phyloP scores from a whole-genome alignment of 2,329 filamentous ascomycete species.

The Aspergillus pseudoterreus region DNA sequence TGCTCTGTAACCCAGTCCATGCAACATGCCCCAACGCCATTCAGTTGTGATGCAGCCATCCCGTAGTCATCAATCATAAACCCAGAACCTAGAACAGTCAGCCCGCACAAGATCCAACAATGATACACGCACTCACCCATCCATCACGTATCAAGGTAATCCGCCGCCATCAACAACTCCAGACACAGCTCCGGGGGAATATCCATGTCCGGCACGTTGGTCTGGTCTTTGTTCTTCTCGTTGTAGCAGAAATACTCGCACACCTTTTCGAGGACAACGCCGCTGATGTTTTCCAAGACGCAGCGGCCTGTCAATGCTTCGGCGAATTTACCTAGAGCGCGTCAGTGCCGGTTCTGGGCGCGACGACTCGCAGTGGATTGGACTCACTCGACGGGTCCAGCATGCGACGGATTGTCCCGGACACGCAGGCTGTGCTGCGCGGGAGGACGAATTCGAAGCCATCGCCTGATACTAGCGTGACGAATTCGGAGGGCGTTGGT shows the following conservation, averaged over 20 bases:
- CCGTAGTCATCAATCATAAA: too few species aligned
- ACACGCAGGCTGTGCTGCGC: slow-evolving; percentile 58
- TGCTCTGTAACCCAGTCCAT: too few species aligned
- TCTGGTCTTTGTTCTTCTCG: slow-evolving; percentile 58
- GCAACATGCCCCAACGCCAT: too few species aligned
- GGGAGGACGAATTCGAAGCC: slow-evolving; percentile 63
- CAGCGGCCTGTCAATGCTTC: slow-evolving; percentile 58
- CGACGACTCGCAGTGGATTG: slow-evolving; percentile 1
- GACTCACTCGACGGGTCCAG: slow-evolving; percentile 59
- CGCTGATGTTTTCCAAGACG: slow-evolving; percentile 59
- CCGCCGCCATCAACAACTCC: slow-evolving; percentile 64
- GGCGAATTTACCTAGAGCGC: slow-evolving; percentile 53
- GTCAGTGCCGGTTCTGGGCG: background rate
- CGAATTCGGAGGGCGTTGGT: slow-evolving; percentile 45
- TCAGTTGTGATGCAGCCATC: too few species aligned
- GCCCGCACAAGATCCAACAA: background rate
- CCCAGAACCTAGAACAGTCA: too few species aligned
- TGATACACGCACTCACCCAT: background rate
- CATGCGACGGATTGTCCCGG: slow-evolving; percentile 61
- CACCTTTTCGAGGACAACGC: slow-evolving; percentile 63
- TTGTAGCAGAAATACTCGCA: slow-evolving; percentile 70
- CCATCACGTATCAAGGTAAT: slow-evolving; percentile 55
- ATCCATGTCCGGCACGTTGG: slow-evolving; percentile 64
- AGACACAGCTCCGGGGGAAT: slow-evolving; percentile 62
- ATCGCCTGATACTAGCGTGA: slow-evolving; percentile 62